Conservation (phyloP, 805 yeast species). For the Myxozyma lipomycoides region DNA sequence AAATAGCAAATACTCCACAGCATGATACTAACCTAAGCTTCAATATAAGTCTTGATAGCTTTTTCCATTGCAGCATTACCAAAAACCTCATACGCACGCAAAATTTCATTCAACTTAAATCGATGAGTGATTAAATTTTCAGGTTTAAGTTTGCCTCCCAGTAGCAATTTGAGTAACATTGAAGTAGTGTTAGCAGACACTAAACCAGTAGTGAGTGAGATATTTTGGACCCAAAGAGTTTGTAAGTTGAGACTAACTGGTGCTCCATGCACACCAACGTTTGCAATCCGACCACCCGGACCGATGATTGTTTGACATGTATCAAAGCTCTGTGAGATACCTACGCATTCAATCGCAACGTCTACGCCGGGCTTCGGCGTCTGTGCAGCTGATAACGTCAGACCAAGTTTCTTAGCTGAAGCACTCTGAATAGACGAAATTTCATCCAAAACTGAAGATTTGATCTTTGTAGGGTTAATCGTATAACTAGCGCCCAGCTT, state of each 20-base stretch:
- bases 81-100: slow-evolving; percentile 21
- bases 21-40: too few species aligned
- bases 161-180: slow-evolving; percentile 12
- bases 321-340: slow-evolving; percentile 17
- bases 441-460: slow-evolving; percentile 11
- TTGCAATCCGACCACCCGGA: slow-evolving; percentile 25
- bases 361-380: slow-evolving; percentile 24
- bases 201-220: slow-evolving; percentile 22
- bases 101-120: slow-evolving; percentile 22
- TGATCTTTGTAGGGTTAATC: slow-evolving; percentile 14
- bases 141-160: slow-evolving; percentile 21
- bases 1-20: too few species aligned
- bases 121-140: slow-evolving; percentile 26
- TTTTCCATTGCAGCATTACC: slow-evolving; percentile 25
- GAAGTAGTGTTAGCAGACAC: slow-evolving; percentile 24
- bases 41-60: slow-evolving; percentile 23
- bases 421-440: slow-evolving; percentile 5
- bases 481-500: slow-evolving; percentile 18
- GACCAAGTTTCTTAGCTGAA: slow-evolving; percentile 2
- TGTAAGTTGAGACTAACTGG: slow-evolving; percentile 15
- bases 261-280: slow-evolving; percentile 26
- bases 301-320: slow-evolving; percentile 19
- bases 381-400: slow-evolving; percentile 5
- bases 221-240: slow-evolving; percentile 20
- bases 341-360: slow-evolving; percentile 27